phyloP scores from a whole-genome alignment of 495 filamentous ascomycete species.

The Tuber borchii region DNA sequence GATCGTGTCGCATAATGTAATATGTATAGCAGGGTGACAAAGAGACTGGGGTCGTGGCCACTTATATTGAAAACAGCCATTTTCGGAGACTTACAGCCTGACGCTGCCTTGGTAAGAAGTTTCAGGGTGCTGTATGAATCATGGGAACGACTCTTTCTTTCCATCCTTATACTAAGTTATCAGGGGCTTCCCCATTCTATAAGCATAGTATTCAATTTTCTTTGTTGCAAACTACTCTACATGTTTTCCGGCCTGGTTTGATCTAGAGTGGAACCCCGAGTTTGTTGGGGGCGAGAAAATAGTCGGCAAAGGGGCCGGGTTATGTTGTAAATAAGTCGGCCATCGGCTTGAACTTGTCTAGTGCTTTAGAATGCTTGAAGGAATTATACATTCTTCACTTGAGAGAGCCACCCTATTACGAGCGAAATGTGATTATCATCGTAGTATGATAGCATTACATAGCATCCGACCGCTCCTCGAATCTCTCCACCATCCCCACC shows the following conservation, averaged over 20 bases:
- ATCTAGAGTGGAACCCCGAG: background rate
- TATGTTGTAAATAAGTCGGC: background rate
- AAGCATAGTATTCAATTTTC: background rate
- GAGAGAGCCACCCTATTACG: no score
- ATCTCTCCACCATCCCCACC: conserved; percentile 30
- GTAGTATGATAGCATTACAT: background rate
- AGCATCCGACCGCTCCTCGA: conserved; percentile 11
- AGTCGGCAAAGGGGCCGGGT: background rate
- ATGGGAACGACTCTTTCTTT: background rate
- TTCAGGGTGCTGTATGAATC: background rate
- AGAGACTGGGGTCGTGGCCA: no score
- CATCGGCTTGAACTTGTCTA: background rate
- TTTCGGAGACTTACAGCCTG: no score
- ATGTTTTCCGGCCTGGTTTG: background rate
- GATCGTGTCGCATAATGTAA: no score
- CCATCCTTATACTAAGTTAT: background rate
- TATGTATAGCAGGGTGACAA: no score
- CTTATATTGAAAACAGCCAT: no score
- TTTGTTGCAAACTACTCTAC: background rate
- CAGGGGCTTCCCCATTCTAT: background rate
- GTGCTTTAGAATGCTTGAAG: background rate
- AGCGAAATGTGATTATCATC: no score
- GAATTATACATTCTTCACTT: background rate
- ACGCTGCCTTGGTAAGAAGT: no score
- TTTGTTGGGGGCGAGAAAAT: background rate